Evolutionary conservation across 345 rosid genomes (phyloP).

Genomic region (Salix exigua): DNA sequence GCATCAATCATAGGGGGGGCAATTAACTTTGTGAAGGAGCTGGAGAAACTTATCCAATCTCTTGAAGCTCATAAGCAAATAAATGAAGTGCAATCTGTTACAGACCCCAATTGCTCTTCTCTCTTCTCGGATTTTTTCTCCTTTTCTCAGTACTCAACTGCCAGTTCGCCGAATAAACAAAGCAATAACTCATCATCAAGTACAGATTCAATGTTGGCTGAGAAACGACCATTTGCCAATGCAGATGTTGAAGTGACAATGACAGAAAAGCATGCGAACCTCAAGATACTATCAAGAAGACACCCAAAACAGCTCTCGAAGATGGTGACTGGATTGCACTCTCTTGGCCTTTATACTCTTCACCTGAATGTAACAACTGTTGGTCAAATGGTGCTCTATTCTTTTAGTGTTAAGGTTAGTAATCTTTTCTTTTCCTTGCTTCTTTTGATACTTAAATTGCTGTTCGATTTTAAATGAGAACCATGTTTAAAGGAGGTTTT

Average conservation of each 20-base stretch:
- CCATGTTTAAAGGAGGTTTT: not conserved
- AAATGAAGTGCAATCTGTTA: conserved; percentile 1
- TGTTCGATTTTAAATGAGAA: not conserved
- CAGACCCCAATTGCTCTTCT: conserved; percentile 1
- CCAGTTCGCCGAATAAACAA: not conserved
- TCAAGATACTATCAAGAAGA: conserved; percentile 47
- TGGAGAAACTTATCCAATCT: conserved; percentile 60
- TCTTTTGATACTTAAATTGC: not conserved
- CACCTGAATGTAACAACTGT: conserved; percentile 57
- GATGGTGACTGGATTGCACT: conserved; percentile 43
- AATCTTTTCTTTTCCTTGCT: not conserved
- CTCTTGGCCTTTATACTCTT: conserved; percentile 43
- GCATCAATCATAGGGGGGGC: conserved; percentile 80
- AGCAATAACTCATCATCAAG: not conserved
- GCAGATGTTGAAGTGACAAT: conserved; percentile 66
- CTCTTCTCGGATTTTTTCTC: conserved; percentile 48
- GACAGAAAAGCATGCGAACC: conserved; percentile 53
- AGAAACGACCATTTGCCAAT: conserved; percentile 6
- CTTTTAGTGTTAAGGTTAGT: conserved; percentile 55
- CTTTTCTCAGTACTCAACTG: conserved; percentile 52
- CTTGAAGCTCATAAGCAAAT: conserved; percentile 38
- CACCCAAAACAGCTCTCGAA: conserved; percentile 50
- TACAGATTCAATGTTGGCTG: conserved; percentile 3
- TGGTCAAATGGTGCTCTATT: conserved; percentile 44
- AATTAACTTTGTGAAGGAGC: conserved; percentile 60